Conservation (phyloP, 345 rosid species). For the Populus nigra region DNA sequence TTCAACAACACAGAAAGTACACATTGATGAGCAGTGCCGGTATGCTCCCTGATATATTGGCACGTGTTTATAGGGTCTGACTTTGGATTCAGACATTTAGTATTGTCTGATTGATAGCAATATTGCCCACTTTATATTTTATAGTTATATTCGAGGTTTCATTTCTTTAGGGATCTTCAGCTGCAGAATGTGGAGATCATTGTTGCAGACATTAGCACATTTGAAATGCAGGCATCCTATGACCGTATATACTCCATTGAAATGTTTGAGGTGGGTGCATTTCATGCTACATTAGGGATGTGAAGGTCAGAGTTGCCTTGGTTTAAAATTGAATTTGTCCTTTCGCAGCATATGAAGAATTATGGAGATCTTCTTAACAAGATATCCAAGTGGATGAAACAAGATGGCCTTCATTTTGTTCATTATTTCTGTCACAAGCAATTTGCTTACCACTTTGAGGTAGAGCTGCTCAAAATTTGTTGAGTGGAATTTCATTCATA, state of each 20-base stretch:
- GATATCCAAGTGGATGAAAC: conserved; percentile 81
- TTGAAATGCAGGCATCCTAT: conserved; percentile 68
- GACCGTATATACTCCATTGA: conserved; percentile 73
- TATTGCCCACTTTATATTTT: background rate
- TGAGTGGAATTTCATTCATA: background rate
- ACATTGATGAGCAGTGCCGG: conserved; percentile 64
- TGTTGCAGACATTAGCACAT: conserved; percentile 76
- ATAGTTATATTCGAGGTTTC: background rate
- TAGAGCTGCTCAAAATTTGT: conserved; percentile 16
- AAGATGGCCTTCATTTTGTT: conserved; percentile 70
- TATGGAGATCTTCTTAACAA: conserved; percentile 69
- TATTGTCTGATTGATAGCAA: background rate
- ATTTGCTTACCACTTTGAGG: conserved; percentile 89
- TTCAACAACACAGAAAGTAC: conserved; percentile 67
- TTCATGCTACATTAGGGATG: background rate
- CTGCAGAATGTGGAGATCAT: conserved; percentile 67
- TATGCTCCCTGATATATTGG: conserved; percentile 18
- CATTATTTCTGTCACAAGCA: conserved; percentile 85
- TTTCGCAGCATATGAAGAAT: conserved; percentile 80
- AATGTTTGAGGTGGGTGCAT: conserved; percentile 73
- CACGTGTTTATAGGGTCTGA: background rate
- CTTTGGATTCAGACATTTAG: background rate
- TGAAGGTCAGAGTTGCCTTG: background rate
- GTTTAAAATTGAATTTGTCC: background rate
- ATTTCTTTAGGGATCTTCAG: conserved; percentile 46